A percentile compares a stretch with the other conserved stretches of the same genome.
These are phyloP conservation scores for Cryptococcus sp. DNA, from an alignment of 1,284 basidiomycete species.

Conservation along the genomic window DNA sequence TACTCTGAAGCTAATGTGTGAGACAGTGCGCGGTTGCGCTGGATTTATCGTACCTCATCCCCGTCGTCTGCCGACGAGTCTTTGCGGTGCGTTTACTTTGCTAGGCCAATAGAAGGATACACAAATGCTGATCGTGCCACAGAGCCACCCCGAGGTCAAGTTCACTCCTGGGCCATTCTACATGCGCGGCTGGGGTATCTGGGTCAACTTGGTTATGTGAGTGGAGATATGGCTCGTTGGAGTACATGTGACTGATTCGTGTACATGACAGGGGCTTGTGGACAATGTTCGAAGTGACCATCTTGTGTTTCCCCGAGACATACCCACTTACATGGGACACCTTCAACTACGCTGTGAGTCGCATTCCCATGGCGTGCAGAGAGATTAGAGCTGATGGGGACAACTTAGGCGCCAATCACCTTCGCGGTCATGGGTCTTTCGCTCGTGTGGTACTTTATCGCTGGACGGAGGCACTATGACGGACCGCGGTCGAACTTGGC, in stretches of 20 bases:
- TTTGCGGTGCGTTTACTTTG: slow-evolving; percentile 25
- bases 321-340: slow-evolving; percentile 28
- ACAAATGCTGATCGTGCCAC: background rate
- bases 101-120: background rate
- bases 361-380: too few species aligned
- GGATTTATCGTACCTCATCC: slow-evolving; percentile 44
- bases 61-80: slow-evolving; percentile 40
- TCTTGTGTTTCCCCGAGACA: slow-evolving; percentile 32
- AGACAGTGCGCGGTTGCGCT: slow-evolving; percentile 39
- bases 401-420: slow-evolving; percentile 39
- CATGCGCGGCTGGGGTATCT: slow-evolving; percentile 34
- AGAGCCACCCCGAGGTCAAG: slow-evolving; percentile 41
- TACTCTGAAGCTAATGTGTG: slow-evolving; percentile 1
- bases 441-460: slow-evolving; percentile 53
- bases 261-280: slow-evolving; percentile 19
- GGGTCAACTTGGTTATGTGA: slow-evolving; percentile 42
- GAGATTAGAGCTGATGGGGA: background rate
- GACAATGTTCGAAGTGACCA: slow-evolving; percentile 40
- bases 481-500: slow-evolving; percentile 43
- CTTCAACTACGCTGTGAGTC: slow-evolving; percentile 32
- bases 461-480: slow-evolving; percentile 54
- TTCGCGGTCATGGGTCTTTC: slow-evolving; percentile 51
- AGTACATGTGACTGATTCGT: background rate
- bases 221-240: slow-evolving; percentile 4
- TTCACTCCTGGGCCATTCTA: slow-evolving; percentile 49